A percentile compares a stretch with the other conserved stretches of the same genome.
phyloP scores from a whole-genome alignment of 805 yeast species.

The Hanseniaspora pseudoguilliermondii region DNA sequence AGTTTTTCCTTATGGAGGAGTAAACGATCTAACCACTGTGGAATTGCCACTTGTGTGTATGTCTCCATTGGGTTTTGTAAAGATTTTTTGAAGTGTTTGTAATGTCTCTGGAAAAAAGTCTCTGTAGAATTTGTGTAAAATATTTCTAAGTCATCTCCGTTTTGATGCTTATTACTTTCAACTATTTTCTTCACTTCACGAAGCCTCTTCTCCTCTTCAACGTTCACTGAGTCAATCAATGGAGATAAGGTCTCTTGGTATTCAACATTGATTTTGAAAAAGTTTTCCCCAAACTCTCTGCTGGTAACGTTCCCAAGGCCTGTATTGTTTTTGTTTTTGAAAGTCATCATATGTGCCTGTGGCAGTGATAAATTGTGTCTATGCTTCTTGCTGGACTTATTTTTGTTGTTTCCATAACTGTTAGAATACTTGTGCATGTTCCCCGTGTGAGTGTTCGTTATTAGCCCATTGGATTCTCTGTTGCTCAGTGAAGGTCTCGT shows the following conservation, averaged over 20 bases:
- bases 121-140: slow-evolving; percentile 12
- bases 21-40: slow-evolving; percentile 39
- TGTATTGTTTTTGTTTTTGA: background rate
- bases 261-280: slow-evolving; percentile 11
- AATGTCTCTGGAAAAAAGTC: slow-evolving; percentile 15
- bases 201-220: background rate
- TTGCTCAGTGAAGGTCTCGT: background rate
- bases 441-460: background rate
- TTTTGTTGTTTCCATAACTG: slow-evolving; percentile 1
- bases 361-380: slow-evolving; percentile 9
- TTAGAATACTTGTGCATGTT: slow-evolving; percentile 5
- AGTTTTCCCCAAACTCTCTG: slow-evolving; percentile 10
- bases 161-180: background rate
- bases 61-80: slow-evolving; percentile 7
- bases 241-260: slow-evolving; percentile 10
- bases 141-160: slow-evolving; percentile 14
- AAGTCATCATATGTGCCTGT: slow-evolving; percentile 6
- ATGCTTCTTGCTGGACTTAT: background rate
- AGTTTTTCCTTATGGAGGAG: slow-evolving; percentile 20
- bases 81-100: background rate
- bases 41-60: slow-evolving; percentile 26
- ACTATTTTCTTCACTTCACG: background rate
- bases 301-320: background rate
- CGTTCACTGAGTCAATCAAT: slow-evolving; percentile 4
- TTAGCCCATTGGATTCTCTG: background rate